Evolutionary conservation across 148 eudicot genomes (phyloP).

Genomic region (Chenopodium formosanum): DNA sequence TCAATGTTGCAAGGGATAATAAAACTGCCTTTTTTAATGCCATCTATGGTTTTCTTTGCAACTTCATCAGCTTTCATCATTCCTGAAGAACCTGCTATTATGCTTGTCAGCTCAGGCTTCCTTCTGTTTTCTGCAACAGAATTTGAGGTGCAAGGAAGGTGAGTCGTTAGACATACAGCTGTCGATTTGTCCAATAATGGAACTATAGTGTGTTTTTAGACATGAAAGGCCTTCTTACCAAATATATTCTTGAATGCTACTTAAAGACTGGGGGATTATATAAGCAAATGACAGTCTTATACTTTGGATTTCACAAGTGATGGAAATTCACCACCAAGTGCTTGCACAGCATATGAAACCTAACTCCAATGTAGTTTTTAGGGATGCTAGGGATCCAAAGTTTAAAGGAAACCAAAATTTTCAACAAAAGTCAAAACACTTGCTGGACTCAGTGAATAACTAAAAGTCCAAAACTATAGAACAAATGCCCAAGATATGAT

Average conservation of each 20-base stretch:
- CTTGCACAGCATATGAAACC: not conserved
- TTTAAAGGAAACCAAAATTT: too few relatives aligned
- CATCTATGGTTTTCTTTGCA: constrained; percentile 68
- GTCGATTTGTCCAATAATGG: not conserved
- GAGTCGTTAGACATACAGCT: not conserved
- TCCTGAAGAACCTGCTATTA: constrained; percentile 79
- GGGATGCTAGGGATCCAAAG: not conserved
- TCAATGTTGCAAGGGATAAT: constrained; percentile 81
- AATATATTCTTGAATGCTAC: not conserved
- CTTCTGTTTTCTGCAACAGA: constrained; percentile 58
- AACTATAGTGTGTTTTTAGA: too few relatives aligned
- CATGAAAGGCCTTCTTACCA: not conserved
- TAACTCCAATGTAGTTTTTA: not conserved
- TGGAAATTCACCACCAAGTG: not conserved
- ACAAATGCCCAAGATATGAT: not conserved
- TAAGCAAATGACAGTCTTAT: not conserved
- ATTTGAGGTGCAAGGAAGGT: not conserved
- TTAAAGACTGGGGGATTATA: not conserved
- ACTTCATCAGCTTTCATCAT: constrained; percentile 85
- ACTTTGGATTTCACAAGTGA: not conserved
- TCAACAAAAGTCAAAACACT: not conserved
- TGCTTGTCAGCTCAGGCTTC: constrained; percentile 62
- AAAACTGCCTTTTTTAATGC: constrained; percentile 66
- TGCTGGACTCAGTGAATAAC: not conserved
- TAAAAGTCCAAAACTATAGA: not conserved